Base-by-base conservation (phyloP, 2,329 filamentous ascomycete species). In the Tolypocladium inflatum region DNA sequence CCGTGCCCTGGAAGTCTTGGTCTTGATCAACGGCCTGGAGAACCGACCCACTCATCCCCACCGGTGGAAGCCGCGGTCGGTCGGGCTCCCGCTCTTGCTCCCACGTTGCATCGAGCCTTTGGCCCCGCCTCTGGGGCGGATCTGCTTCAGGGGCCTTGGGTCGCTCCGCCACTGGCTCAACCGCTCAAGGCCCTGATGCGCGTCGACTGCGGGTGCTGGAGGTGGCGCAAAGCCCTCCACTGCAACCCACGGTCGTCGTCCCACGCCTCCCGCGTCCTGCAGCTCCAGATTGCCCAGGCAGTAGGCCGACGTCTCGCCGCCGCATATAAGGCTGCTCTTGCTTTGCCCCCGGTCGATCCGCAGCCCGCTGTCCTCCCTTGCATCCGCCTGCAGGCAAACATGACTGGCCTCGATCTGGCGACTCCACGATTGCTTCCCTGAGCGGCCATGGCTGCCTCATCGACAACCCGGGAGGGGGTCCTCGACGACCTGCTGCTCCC, bases 401-500 rank as follows among this genome's bases (percentile, higher is more conserved):
- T 51, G 48, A 35, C 30, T 51, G 48, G 17, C 26, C n/a, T 35
- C 19, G 48, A 51, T 5, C 19, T 35, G 48, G 48, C 10, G 9
- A 19, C n/a, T 10, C 30, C 9, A 51, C 48, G 19, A n/a, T 3
- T 51, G 30, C 48, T 33, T 51, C 17, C 48, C 2, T 51, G 48
- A 51, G 48, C n/a, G 30, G 53, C 37, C 59, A 63, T 78, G 58
- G 67, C 62, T 3, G 53, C 58, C 35, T 37, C n/a, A 21, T 45
- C 54, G n/a, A 9, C 35, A 17, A 23, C 33, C n/a, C 55, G 56
- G 38, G 50, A 59, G 13, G 43, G 59, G 55, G 59, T 63, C 42
- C 65, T 74, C 43, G 62, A 74, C 45, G 72, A 75, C 41, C 85
- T 85, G 65, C 69, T 86, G 59, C 65, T 67, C 58, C 81, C 82